Conservation (phyloP, 768 basidiomycete genomes). For the Naganishia friedmannii region DNA sequence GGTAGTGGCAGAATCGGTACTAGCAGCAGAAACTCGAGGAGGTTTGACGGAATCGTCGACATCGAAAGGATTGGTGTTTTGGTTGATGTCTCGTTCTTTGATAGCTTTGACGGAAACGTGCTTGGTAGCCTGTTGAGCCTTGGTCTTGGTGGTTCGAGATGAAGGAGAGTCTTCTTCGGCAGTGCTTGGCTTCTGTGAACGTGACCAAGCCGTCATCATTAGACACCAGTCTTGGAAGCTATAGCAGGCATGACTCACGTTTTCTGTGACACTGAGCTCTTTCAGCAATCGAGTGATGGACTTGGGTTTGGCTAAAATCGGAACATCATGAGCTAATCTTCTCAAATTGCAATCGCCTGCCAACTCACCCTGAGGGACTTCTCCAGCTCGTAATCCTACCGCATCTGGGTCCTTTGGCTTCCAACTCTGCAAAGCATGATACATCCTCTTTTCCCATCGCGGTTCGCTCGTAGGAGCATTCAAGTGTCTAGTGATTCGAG, state of each 20-base stretch:
- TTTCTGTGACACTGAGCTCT: slow-evolving; percentile 19
- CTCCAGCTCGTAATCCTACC: slow-evolving; percentile 23
- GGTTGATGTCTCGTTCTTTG: slow-evolving; percentile 14
- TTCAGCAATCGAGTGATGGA: slow-evolving; percentile 21
- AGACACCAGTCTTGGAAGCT: not conserved
- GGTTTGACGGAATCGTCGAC: slow-evolving; percentile 8
- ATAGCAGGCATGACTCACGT: not conserved
- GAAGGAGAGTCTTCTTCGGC: slow-evolving; percentile 20
- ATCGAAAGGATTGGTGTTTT: slow-evolving; percentile 12
- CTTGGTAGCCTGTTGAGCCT: not conserved
- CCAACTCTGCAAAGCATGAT: slow-evolving; percentile 31
- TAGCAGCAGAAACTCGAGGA: slow-evolving; percentile 20
- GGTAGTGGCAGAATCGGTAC: slow-evolving; percentile 16
- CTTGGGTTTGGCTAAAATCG: slow-evolving; percentile 16
- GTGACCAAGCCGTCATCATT: not conserved
- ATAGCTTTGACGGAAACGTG: slow-evolving; percentile 2
- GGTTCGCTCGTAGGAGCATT: not conserved
- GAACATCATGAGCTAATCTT: not conserved
- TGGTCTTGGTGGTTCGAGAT: slow-evolving; percentile 21
- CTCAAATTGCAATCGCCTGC: not conserved
- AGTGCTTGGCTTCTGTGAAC: slow-evolving; percentile 9
- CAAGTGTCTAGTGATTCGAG: slow-evolving; percentile 19
- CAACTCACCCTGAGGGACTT: slow-evolving; percentile 19
- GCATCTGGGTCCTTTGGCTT: slow-evolving; percentile 34
- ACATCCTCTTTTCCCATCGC: slow-evolving; percentile 33